Conservation (phyloP, 805 yeast genomes). For the Barnettozyma sp. region DNA sequence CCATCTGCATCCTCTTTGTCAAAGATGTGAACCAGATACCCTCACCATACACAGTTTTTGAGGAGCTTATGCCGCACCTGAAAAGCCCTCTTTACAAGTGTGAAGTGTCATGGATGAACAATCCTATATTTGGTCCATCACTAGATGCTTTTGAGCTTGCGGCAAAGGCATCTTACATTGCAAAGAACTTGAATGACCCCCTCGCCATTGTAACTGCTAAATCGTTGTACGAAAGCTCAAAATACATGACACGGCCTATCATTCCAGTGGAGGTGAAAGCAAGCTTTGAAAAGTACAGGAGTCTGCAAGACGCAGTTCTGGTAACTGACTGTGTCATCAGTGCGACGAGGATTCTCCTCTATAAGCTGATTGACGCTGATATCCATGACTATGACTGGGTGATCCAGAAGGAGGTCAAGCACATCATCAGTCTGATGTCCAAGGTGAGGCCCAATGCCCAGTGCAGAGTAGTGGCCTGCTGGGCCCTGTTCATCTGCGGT, state of each 20-base stretch:
- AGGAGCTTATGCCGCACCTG: constrained; percentile 27
- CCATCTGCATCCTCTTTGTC: constrained; percentile 34
- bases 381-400: constrained; percentile 6
- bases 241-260: constrained; percentile 14
- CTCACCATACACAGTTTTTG: constrained; percentile 36
- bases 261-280: constrained; percentile 17
- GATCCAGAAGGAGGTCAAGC: constrained; percentile 13
- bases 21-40: constrained; percentile 30
- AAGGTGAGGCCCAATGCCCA: constrained; percentile 9
- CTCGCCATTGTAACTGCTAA: constrained; percentile 8
- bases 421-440: constrained; percentile 5
- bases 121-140: constrained; percentile 35
- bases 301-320: constrained; percentile 16
- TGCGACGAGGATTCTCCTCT: constrained; percentile 15
- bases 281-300: constrained; percentile 10
- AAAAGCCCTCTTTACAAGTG: constrained; percentile 31
- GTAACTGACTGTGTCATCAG: constrained; percentile 17
- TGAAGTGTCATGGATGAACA: constrained; percentile 35
- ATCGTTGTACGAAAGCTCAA: constrained; percentile 16
- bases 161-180: constrained; percentile 31
- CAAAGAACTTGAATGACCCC: constrained; percentile 11
- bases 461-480: constrained; percentile 13
- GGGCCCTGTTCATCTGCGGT: constrained; percentile 21
- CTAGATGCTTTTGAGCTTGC: constrained; percentile 30
- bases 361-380: constrained; percentile 11